Conservation (phyloP, 202 grass and related monocot genomes). For the Carex arenaria region DNA sequence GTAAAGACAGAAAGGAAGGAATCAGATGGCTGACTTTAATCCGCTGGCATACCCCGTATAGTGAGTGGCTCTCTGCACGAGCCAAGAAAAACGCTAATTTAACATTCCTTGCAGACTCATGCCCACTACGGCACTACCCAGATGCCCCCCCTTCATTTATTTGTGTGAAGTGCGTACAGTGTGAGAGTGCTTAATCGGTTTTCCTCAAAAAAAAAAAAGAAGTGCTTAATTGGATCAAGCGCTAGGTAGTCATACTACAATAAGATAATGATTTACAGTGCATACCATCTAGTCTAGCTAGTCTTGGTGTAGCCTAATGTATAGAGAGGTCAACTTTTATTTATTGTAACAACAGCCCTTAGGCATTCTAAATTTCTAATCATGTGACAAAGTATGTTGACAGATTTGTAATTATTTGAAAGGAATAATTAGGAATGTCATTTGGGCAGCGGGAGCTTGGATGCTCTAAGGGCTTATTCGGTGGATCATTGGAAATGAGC, state of each 20-base stretch:
- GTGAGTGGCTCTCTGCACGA: background rate
- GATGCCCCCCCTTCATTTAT: background rate
- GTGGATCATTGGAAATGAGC: no score
- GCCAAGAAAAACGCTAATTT: background rate
- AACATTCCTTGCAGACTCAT: background rate
- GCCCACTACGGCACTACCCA: background rate
- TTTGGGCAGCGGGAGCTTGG: no score
- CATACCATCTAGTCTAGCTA: background rate
- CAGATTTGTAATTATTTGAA: no score
- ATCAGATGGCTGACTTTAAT: slow-evolving; percentile 26
- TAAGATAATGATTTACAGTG: background rate
- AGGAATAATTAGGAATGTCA: no score
- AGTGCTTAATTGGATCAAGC: background rate
- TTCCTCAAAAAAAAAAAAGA: no score
- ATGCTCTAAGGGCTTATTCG: no score
- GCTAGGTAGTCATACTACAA: background rate
- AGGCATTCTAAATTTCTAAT: no score
- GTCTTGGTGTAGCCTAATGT: background rate
- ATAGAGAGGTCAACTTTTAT: no score
- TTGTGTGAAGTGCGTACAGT: background rate
- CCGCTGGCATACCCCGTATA: background rate
- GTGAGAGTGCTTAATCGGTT: background rate
- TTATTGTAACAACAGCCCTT: no score
- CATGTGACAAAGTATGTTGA: no score
- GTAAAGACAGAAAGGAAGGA: slow-evolving; percentile 16